These are phyloP conservation scores for Entonaema liquescens DNA, from an alignment of 495 filamentous ascomycete genomes.

Conservation along the genomic window DNA sequence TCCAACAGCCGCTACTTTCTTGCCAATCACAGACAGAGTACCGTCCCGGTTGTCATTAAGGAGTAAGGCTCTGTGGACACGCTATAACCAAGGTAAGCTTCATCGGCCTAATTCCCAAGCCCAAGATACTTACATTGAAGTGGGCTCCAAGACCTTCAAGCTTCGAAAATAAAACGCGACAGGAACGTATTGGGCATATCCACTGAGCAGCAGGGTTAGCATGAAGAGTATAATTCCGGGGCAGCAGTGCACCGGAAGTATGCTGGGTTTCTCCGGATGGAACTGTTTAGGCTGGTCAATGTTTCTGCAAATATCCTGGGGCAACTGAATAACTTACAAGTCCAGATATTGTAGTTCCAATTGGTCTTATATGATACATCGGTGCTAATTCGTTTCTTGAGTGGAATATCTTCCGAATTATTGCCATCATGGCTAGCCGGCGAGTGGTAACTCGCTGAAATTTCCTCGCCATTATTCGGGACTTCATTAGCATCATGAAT, in stretches of 20 bases:
- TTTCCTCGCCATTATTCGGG: not conserved
- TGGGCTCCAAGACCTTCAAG: constrained; percentile 39
- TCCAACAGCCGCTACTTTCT: constrained; percentile 9
- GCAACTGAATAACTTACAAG: constrained; percentile 4
- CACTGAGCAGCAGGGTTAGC: constrained; percentile 37
- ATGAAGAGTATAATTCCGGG: constrained; percentile 34
- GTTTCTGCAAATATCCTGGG: not conserved
- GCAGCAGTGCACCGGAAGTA: constrained; percentile 43
- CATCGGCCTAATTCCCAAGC: not conserved
- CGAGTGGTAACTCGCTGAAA: not conserved
- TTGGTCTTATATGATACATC: not conserved
- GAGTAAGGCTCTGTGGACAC: constrained; percentile 32
- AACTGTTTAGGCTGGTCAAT: constrained; percentile 1
- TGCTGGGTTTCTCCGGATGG: constrained; percentile 9
- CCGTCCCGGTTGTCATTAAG: constrained; percentile 53
- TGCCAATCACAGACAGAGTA: constrained; percentile 43
- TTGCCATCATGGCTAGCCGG: not conserved
- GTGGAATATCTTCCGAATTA: not conserved
- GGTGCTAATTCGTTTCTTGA: not conserved
- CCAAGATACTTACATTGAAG: constrained; percentile 34
- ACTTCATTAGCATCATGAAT: not conserved
- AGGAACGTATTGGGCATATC: constrained; percentile 47
- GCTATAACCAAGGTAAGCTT: constrained; percentile 37
- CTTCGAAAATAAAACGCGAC: constrained; percentile 31
- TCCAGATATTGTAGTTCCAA: constrained; percentile 25